phyloP scores from a whole-genome alignment of 192 early-diverging fungal genomes.

The Coemansia sp. region DNA sequence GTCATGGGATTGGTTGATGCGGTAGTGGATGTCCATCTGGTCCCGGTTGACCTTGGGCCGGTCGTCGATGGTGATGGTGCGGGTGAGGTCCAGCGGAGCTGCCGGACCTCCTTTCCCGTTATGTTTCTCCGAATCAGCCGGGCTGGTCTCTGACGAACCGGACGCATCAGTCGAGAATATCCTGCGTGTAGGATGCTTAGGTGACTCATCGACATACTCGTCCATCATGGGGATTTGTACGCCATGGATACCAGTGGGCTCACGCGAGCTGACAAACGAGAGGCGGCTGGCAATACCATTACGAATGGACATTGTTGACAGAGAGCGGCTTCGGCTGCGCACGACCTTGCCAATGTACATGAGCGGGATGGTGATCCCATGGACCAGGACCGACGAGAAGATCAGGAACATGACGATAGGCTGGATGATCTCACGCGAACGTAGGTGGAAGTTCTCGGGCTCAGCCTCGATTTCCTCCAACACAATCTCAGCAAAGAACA shows the following conservation, averaged over 20 bases:
- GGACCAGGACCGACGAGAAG: conserved; percentile 77
- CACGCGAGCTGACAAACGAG: conserved; percentile 41
- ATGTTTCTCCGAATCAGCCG: not conserved
- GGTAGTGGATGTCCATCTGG: conserved; percentile 48
- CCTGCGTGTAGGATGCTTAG: conserved; percentile 1
- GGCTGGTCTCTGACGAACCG: not conserved
- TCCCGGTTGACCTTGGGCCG: conserved; percentile 28
- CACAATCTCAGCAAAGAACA: conserved; percentile 55
- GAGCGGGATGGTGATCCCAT: conserved; percentile 76
- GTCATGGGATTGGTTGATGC: conserved; percentile 6
- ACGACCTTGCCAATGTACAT: conserved; percentile 63
- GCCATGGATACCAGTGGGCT: conserved; percentile 24
- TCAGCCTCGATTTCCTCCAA: conserved; percentile 43
- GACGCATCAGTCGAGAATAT: not conserved
- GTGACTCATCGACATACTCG: conserved; percentile 1
- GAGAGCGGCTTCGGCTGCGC: conserved; percentile 34
- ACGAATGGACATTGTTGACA: conserved; percentile 38
- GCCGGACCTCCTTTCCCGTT: not conserved
- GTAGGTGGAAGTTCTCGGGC: conserved; percentile 27
- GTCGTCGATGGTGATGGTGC: conserved; percentile 48
- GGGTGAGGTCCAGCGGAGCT: conserved; percentile 17
- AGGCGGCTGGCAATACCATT: conserved; percentile 36
- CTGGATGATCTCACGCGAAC: conserved; percentile 40
- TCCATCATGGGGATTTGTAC: conserved; percentile 30
- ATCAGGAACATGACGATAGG: conserved; percentile 73